These are phyloP conservation scores for Rhynchospora tenuis DNA, from an alignment of 176 grass and related monocot genomes.

Conservation along the genomic window DNA sequence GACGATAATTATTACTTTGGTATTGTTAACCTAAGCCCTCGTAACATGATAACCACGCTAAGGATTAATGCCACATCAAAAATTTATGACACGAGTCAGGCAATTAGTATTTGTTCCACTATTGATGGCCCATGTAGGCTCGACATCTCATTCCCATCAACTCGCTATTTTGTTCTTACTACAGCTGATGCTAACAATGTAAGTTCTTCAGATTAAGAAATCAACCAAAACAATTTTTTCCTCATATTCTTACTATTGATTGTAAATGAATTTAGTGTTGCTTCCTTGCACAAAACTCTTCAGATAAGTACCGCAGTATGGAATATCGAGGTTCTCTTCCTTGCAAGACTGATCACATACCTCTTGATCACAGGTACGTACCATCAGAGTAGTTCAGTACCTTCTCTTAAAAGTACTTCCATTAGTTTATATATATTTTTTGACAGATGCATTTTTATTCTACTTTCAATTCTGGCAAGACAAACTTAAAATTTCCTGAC, in stretches of 20 bases:
- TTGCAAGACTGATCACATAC: slow-evolving; percentile 25
- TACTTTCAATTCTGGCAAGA: neutral
- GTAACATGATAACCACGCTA: slow-evolving; percentile 19
- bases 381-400: neutral
- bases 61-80: slow-evolving; percentile 28
- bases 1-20: slow-evolving; percentile 33
- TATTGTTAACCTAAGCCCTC: slow-evolving; percentile 31
- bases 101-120: slow-evolving; percentile 27
- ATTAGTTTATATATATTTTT: neutral
- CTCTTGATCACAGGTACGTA: slow-evolving; percentile 28
- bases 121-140: slow-evolving; percentile 22
- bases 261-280: neutral
- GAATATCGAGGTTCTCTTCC: slow-evolving; percentile 22
- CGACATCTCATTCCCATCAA: slow-evolving; percentile 21
- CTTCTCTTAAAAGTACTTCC: neutral
- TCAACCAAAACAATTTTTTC: neutral
- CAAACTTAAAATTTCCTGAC: neutral
- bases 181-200: slow-evolving; percentile 21
- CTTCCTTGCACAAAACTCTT: neutral
- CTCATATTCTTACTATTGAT: neutral
- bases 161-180: slow-evolving; percentile 32
- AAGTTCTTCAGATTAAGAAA: slow-evolving; percentile 5
- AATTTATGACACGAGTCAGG: slow-evolving; percentile 31
- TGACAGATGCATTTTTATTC: neutral
- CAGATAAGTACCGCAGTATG: neutral